A percentile compares a stretch with the other conserved stretches of the same genome.
Evolutionary conservation across 108 stramenopile species (phyloP).

Genomic region (Pseudonitzschia multiseries): DNA sequence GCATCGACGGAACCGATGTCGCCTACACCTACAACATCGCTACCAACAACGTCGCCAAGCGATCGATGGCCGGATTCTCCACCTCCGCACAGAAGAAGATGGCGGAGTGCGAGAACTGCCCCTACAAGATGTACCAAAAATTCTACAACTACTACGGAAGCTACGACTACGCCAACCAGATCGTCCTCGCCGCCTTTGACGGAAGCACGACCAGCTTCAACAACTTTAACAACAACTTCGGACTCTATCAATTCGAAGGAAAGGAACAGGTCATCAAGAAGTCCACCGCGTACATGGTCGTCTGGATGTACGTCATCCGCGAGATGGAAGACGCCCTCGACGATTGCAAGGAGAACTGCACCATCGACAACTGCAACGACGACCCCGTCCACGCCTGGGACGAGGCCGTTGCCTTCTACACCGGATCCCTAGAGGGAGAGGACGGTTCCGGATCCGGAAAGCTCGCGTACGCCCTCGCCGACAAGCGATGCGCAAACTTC

Average conservation of each 20-base stretch:
- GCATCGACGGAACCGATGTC: constrained; percentile 5
- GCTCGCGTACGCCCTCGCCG: constrained; percentile 57
- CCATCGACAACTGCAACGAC: constrained; percentile 57
- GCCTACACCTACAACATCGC: constrained; percentile 43
- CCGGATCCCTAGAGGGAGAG: constrained; percentile 51
- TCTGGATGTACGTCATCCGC: constrained; percentile 71
- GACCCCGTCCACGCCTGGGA: constrained; percentile 65
- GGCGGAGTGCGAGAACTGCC: constrained; percentile 35
- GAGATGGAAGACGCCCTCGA: constrained; percentile 73
- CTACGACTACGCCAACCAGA: constrained; percentile 66
- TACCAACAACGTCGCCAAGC: constrained; percentile 49
- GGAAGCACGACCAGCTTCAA: constrained; percentile 39
- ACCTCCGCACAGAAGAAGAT: constrained; percentile 42
- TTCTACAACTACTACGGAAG: constrained; percentile 67
- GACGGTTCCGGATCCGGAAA: constrained; percentile 61
- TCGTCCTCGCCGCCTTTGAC: constrained; percentile 56
- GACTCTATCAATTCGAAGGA: constrained; percentile 21
- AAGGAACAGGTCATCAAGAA: constrained; percentile 57
- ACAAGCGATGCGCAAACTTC: constrained; percentile 62
- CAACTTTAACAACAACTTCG: constrained; percentile 55
- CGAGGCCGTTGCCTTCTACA: constrained; percentile 59
- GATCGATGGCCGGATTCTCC: constrained; percentile 55
- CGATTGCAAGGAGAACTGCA: constrained; percentile 54
- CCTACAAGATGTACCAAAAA: constrained; percentile 46
- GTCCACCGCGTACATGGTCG: constrained; percentile 53